Evolutionary conservation across 129 eudicot species (phyloP).

Genomic region (Centaurea solstitialis): DNA sequence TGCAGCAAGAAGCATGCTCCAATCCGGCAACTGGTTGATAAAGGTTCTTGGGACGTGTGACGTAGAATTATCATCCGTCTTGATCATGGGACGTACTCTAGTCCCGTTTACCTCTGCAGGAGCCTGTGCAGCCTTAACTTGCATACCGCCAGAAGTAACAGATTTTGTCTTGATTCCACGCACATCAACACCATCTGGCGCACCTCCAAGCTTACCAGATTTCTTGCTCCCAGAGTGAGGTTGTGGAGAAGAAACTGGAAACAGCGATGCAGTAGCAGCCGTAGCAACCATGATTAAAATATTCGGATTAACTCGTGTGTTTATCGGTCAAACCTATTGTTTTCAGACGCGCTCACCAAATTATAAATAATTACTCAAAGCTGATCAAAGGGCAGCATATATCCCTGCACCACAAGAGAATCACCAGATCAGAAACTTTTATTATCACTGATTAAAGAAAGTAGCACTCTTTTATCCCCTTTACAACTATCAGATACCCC

Average conservation of each 20-base stretch:
- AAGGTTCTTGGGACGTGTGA: constrained; percentile 86
- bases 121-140: constrained; percentile 77
- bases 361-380: not conserved
- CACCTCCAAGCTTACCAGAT: constrained; percentile 45
- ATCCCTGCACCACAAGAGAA: constrained; percentile 28
- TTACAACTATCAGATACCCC: not conserved
- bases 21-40: constrained; percentile 88
- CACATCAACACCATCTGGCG: constrained; percentile 44
- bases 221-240: constrained; percentile 51
- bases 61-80: constrained; percentile 50
- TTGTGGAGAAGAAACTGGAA: constrained; percentile 48
- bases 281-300: constrained; percentile 58
- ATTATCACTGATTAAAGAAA: not conserved
- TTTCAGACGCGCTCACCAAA: constrained; percentile 9
- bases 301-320: not conserved
- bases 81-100: constrained; percentile 46
- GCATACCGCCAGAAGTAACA: constrained; percentile 43
- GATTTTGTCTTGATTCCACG: constrained; percentile 57
- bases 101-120: constrained; percentile 79
- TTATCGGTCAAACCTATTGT: not conserved
- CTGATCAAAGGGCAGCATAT: not conserved
- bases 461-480: not conserved
- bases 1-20: constrained; percentile 99
- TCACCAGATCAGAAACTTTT: constrained; percentile 5
- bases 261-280: constrained; percentile 62